A percentile compares a stretch with the other conserved stretches of the same genome.
Conservation (phyloP, 768 basidiomycete genomes). For the Pholiota microspora region DNA sequence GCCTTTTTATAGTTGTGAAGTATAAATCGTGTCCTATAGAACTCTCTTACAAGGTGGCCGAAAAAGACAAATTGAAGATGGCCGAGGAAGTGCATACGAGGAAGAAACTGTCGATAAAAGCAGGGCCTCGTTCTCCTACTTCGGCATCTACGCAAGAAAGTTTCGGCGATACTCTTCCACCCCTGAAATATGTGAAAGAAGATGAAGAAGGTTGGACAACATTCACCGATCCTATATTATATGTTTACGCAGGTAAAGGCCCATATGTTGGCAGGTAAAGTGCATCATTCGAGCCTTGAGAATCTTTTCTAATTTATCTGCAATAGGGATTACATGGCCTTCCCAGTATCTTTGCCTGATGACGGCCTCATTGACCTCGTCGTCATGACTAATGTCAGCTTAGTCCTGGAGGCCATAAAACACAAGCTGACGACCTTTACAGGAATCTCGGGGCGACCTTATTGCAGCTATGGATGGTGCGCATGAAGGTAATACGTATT, state of each 20-base stretch:
- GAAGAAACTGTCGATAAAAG: conserved; percentile 25
- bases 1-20: conserved; percentile 38
- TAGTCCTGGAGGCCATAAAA: too few relatives aligned
- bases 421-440: too few relatives aligned
- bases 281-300: too few relatives aligned
- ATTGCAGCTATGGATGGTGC: conserved; percentile 58
- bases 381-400: conserved; percentile 59
- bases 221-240: conserved; percentile 66
- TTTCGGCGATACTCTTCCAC: conserved; percentile 35
- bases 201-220: conserved; percentile 66
- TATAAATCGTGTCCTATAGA: conserved; percentile 67
- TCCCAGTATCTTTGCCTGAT: conserved; percentile 76
- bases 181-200: conserved; percentile 39
- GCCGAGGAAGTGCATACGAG: conserved; percentile 44
- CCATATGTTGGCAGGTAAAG: conserved; percentile 68
- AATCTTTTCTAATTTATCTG: neutral
- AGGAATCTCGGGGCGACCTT: conserved; percentile 53
- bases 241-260: conserved; percentile 75
- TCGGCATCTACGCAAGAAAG: conserved; percentile 11
- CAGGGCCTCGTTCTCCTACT: neutral
- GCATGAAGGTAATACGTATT: conserved; percentile 58
- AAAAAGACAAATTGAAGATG: conserved; percentile 74
- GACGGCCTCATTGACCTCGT: conserved; percentile 78
- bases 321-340: conserved; percentile 72
- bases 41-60: conserved; percentile 66